Base-by-base conservation (phyloP, 176 grass and related monocot genomes). In the Musa acuminata region DNA sequence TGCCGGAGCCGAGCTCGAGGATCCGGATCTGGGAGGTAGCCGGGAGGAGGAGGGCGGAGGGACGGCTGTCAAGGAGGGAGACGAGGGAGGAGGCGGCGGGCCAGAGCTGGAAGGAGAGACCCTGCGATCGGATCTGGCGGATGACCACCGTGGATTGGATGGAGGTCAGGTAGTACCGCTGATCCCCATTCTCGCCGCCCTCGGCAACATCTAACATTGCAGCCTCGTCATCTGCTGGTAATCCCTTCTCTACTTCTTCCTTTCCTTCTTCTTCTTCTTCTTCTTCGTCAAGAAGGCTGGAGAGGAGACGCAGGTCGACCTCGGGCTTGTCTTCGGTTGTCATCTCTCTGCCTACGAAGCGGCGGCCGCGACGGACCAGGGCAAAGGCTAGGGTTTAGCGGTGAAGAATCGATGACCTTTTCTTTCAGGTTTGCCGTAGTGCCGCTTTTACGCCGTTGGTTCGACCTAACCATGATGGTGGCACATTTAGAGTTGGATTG, bases 91-190 rank as follows among this genome's bases (percentile, higher is more conserved):
- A 68, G n/a, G 90, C 88, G 2, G 94, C 89, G 27, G 94, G 94
- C 90, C 94, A 98, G 75, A 98, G 84, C 86, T 98, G 90, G 82
- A 93, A 98, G 82, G 90, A 93, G 77, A 98, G 88, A 58, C 94
- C 94, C 20, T 55, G 84, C 0, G 90, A 98, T 0, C 72, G 86
- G 80, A 91, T 78, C 78, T 87, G 75, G 66, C 90, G 76, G 67
- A 93, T 60, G 75, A 82, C 78, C 73, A 98, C 64, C 10, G 90
- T 75, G 72, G 72, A 21, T 52, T 81, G 58, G 58, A 93, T 85
- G 35, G 84, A 85, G 14, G 76, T 79, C 74, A 93, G 60, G 71
- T 77, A 53, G 80, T 85, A 75, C 24, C 75, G 77, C 24, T 92
- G 83, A 3, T 76, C 67, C 67, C 67, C 67, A 43, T 60, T 16